phyloP scores from a whole-genome alignment of 2,329 filamentous ascomycete genomes.

The Coleophoma cylindrospora region DNA sequence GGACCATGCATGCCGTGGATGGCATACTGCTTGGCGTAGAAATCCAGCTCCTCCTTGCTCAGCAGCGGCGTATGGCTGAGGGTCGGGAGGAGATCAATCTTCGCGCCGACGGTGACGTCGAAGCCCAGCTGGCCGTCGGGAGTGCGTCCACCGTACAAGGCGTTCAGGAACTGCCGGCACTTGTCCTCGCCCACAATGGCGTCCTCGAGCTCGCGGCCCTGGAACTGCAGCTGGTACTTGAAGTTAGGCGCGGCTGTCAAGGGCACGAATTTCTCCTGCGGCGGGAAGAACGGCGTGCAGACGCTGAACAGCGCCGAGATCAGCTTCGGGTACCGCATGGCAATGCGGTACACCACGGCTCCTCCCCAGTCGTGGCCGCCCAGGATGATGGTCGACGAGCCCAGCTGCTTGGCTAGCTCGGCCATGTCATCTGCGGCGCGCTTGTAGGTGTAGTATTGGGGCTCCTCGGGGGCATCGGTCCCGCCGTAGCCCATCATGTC shows the following conservation, averaged over 20 bases:
- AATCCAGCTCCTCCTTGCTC: constrained; percentile 65
- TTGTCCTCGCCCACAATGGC: constrained; percentile 51
- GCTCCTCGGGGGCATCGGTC: constrained; percentile 61
- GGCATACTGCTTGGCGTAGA: constrained; percentile 70
- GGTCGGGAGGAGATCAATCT: constrained; percentile 56
- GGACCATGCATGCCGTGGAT: constrained; percentile 72
- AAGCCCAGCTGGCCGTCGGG: constrained; percentile 53
- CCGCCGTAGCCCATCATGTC: constrained; percentile 85
- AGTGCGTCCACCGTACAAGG: constrained; percentile 63
- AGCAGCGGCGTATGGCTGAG: constrained; percentile 56
- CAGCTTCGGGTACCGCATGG: constrained; percentile 68
- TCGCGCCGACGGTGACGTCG: constrained; percentile 53
- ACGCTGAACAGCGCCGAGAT: constrained; percentile 72
- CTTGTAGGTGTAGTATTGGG: constrained; percentile 65
- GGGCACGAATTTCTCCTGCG: constrained; percentile 45
- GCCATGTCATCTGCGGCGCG: constrained; percentile 70
- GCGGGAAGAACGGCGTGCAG: constrained; percentile 69
- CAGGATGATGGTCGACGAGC: constrained; percentile 61
- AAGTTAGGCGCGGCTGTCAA: constrained; percentile 61
- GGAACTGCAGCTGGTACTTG: constrained; percentile 79
- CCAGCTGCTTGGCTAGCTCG: constrained; percentile 53
- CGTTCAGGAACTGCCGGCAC: constrained; percentile 66
- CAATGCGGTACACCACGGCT: constrained; percentile 67
- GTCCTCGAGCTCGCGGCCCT: constrained; percentile 60
- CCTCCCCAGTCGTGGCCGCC: constrained; percentile 96